Evolutionary conservation across 768 basidiomycete genomes (phyloP).

Genomic region (Rhodotorula babjevae): DNA sequence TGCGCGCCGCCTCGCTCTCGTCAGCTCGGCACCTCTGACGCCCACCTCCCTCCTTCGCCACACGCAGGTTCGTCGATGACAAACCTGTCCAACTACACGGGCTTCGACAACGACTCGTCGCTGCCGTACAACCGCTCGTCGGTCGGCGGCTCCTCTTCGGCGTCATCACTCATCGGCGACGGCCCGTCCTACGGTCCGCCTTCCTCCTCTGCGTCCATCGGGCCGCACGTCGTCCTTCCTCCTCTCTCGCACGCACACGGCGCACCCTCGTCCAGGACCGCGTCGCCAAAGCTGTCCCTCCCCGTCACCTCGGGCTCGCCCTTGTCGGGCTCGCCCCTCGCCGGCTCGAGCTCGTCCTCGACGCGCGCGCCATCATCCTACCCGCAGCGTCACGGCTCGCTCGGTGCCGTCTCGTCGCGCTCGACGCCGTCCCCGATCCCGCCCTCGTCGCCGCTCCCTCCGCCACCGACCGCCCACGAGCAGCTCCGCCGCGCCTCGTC

Average conservation of each 20-base stretch:
- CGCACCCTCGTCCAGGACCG: background rate
- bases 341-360: too few relatives aligned
- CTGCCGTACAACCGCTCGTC: conserved; percentile 7
- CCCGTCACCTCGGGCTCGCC: background rate
- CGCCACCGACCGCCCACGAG: background rate
- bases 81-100: background rate
- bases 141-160: background rate
- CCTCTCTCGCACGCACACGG: background rate
- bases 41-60: background rate
- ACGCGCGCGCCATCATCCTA: background rate
- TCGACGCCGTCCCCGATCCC: background rate
- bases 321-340: background rate
- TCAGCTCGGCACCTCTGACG: background rate
- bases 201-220: background rate
- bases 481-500: background rate
- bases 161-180: background rate
- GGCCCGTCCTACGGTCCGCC: background rate
- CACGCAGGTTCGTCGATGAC: background rate
- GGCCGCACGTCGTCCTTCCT: background rate
- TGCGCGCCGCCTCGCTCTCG: background rate
- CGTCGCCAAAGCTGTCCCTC: background rate
- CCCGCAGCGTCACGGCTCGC: background rate
- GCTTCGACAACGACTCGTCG: background rate
- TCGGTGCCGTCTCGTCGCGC: background rate
- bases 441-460: background rate